Evolutionary conservation across 257 asterid species (phyloP), one percentile per base, ranked within the genome.

Genomic region (Plantago major): DNA sequence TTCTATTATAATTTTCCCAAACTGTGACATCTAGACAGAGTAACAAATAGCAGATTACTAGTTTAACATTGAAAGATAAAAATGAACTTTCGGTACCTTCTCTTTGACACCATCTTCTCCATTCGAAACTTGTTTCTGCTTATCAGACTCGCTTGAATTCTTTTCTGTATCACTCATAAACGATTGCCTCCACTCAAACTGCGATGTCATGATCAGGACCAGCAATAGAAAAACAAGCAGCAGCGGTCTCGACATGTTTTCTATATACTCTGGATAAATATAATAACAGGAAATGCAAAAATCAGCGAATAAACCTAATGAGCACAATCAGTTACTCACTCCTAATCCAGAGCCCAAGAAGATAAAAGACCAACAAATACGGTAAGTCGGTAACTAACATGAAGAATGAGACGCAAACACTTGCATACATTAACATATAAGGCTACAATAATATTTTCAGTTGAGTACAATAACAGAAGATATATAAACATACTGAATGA

Each of bases 151-250:
- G 60, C 64, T 69, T 19, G 78, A 67, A 66, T 68, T 73, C 8
- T 76, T 60, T 58, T 80, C 82, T 9, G 60, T 60, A 12, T 82
- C 86, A 30, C 71, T 68, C 38, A 70, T 76, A 7, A 79, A 52
- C 45, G 73, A 86, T 68, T 80, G 84, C 65, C 69, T 80, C 90
- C 90, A 83, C 70, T 83, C 90, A 49, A 83, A 78, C 58, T 83
- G 90, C 17, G 90, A 80, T 6, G 90, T 83, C 40, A 33, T 33
- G 40, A 33, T 22, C 26, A 22, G 26, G 26, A 83, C 58, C 56
- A 83, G 38, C 73, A 77, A 71, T 67, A 83, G 63, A 68, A 76
- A 75, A 46, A 80, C 84, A 60, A 83, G 86, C 66, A 80, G 69
- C 84, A 83, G 75, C 37, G 82, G 75, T 50, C 84, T 80, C 50